Conservation (phyloP, 202 grass and related monocot species). For the Saccharum hybrid region DNA sequence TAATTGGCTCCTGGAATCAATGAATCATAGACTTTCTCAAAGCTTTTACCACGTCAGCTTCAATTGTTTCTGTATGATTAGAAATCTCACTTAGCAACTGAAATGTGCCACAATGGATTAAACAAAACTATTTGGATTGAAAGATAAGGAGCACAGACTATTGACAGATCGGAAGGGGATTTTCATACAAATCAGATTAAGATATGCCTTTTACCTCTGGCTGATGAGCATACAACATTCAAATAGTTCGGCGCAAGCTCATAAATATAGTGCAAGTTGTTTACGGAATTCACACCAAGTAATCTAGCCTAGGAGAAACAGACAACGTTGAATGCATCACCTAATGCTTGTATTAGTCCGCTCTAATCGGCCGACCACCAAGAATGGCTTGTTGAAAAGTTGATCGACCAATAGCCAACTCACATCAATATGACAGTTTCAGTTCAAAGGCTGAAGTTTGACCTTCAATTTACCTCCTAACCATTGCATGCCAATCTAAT, state of each 20-base stretch:
- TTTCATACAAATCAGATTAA: neutral
- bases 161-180: neutral
- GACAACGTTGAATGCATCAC: neutral
- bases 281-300: neutral
- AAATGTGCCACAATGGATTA: conserved; percentile 18
- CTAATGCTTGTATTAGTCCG: neutral
- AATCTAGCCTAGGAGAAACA: neutral
- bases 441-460: neutral
- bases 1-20: conserved; percentile 22
- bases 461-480: neutral
- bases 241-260: neutral
- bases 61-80: conserved; percentile 1
- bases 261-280: neutral
- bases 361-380: neutral
- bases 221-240: neutral
- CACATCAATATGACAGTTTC: neutral
- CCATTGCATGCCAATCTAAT: neutral
- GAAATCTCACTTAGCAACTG: conserved; percentile 16
- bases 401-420: neutral
- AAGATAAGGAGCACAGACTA: conserved; percentile 1
- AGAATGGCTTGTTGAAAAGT: neutral
- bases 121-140: neutral
- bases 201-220: neutral
- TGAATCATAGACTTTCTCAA: conserved; percentile 14
- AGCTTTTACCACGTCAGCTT: conserved; percentile 10